Percentiles rank a stretch among this genome's conserved stretches.
These are phyloP conservation scores for Tausonia pullulans DNA, from an alignment of 1,284 basidiomycete species.

Conservation along the genomic window DNA sequence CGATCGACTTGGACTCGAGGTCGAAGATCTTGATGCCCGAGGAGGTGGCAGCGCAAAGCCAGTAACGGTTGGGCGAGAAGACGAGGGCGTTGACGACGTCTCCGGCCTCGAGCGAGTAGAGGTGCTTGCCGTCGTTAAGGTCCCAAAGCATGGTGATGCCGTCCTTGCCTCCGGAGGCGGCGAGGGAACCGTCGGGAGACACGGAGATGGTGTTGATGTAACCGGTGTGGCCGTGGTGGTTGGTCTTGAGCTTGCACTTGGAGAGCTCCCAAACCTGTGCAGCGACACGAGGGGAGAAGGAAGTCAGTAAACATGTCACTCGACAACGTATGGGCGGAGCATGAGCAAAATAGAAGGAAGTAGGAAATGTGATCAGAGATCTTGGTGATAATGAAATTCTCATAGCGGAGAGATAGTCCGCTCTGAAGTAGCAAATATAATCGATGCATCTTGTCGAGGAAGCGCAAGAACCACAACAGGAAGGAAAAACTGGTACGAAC, in stretches of 20 bases:
- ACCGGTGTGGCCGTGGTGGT: constrained; percentile 98
- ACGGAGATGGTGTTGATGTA: constrained; percentile 99
- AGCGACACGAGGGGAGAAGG: constrained; percentile 2
- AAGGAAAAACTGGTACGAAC: constrained; percentile 43
- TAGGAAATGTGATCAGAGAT: constrained; percentile 46
- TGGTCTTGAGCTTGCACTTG: constrained; percentile 99
- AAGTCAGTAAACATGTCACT: constrained; percentile 4
- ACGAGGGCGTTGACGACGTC: constrained; percentile 98
- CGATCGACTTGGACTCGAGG: constrained; percentile 97
- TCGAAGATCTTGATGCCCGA: constrained; percentile 99
- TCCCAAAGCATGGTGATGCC: constrained; percentile 99
- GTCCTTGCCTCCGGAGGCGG: constrained; percentile 98
- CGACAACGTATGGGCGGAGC: background rate
- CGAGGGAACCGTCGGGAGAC: constrained; percentile 97
- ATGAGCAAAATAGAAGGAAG: background rate
- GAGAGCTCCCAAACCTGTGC: constrained; percentile 95
- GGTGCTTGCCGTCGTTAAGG: constrained; percentile 99
- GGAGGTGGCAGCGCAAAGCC: constrained; percentile 97
- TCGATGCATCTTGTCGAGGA: constrained; percentile 13
- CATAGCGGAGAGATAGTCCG: constrained; percentile 47
- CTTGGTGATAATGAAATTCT: constrained; percentile 62
- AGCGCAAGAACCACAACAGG: background rate
- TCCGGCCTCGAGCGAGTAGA: constrained; percentile 98
- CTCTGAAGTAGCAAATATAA: constrained; percentile 80
- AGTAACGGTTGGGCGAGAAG: constrained; percentile 99